phyloP scores from a whole-genome alignment of 352 stramenopile species.

The Pythium phragmiticola region DNA sequence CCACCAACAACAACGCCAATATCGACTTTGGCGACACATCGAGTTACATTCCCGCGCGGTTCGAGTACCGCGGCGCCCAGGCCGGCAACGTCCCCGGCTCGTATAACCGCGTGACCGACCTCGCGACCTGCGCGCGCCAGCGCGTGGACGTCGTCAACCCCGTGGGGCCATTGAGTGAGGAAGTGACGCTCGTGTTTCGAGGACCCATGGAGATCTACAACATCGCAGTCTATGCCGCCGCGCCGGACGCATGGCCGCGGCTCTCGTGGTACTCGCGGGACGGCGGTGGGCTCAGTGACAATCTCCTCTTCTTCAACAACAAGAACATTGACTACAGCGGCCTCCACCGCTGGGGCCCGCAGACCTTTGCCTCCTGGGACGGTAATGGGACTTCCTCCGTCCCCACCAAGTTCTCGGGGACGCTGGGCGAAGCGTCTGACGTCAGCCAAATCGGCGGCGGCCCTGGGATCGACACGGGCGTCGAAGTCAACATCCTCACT shows the following conservation, averaged over 20 bases:
- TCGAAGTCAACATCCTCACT: conserved; percentile 71
- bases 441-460: conserved; percentile 33
- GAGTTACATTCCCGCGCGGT: conserved; percentile 9
- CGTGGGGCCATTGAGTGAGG: conserved; percentile 49
- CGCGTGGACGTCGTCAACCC: conserved; percentile 17
- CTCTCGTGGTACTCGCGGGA: conserved; percentile 51
- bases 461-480: conserved; percentile 46
- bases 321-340: conserved; percentile 63
- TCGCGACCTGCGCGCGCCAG: conserved; percentile 6
- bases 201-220: conserved; percentile 57
- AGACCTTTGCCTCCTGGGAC: conserved; percentile 56
- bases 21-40: background rate
- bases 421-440: conserved; percentile 45
- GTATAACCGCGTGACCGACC: conserved; percentile 15
- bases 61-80: conserved; percentile 18
- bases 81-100: conserved; percentile 23
- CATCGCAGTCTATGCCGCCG: conserved; percentile 48
- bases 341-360: conserved; percentile 30
- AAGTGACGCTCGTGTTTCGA: conserved; percentile 60
- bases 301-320: conserved; percentile 78
- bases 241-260: conserved; percentile 27
- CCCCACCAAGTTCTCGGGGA: conserved; percentile 39
- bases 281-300: conserved; percentile 30
- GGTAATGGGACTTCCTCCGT: conserved; percentile 28
- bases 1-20: background rate